Base-by-base conservation (phyloP, 345 rosid genomes). In the Brassica rapa region DNA sequence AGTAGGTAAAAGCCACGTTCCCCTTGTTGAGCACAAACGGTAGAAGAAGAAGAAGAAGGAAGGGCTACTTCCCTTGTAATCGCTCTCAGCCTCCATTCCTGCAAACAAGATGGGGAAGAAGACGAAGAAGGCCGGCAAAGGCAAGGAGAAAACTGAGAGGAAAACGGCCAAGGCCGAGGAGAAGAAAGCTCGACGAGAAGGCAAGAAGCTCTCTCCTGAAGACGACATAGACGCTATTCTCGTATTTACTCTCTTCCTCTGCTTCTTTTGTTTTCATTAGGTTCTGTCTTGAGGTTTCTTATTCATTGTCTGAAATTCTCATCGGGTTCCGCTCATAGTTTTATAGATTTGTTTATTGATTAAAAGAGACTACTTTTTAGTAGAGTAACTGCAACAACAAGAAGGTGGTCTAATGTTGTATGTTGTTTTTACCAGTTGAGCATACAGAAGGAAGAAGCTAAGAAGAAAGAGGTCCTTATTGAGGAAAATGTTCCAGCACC, bases 161-260 rank as follows among this genome's bases (percentile, higher is more conserved):
- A 94, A 89, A 82, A 94, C 97, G 0, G 91, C 91, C 9, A 94
- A 89, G 63, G 91, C 97, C 0, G 98, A 94, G 43, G 97, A 89
- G 86, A 91, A 94, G 83, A 87, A 72, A 82, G 89, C 93, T 85
- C 94, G 97, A 3, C 81, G 97, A 77, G 97, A 90, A 51, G 81
- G 83, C 82, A 90, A 94, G 85, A 94, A 94, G 71, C 82, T 90
- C 80, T 88, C 93, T 73, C 96, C 96, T 19, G 97, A 94, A 79
- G 97, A 94, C 63, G 98, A 90, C 84, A 94, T 94, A 64, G 98
- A 94, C 66, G 96, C 96, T 83, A 92, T 94, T 79, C 84, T 94
- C 87, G 98, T 92, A 85, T 64, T 61, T 56, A 37, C 67, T 43
- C 71, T 70, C 35, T 63, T 37, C 15, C 62, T 53, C 56, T 62